Evolutionary conservation across 345 rosid species (phyloP).

Genomic region (Linum lewisii): DNA sequence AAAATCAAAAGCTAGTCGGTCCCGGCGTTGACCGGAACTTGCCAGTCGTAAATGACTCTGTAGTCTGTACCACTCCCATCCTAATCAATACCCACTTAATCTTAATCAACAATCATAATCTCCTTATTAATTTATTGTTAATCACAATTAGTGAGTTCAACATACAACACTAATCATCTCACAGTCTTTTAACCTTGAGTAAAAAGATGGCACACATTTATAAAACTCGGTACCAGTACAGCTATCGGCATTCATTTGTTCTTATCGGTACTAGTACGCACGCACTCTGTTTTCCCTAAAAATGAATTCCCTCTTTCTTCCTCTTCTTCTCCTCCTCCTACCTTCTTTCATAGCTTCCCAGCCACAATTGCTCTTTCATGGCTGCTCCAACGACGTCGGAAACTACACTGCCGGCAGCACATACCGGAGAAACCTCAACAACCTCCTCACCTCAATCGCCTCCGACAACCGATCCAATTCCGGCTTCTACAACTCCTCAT

Average conservation of each 20-base stretch:
- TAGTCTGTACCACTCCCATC: background rate
- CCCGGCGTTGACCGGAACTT: too few species aligned
- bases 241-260: too few species aligned
- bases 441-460: slow-evolving; percentile 25
- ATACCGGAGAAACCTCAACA: slow-evolving; percentile 30
- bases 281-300: background rate
- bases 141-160: background rate
- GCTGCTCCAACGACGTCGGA: slow-evolving; percentile 15
- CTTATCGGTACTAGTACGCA: too few species aligned
- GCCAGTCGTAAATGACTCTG: too few species aligned
- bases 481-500: slow-evolving; percentile 10
- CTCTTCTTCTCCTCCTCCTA: background rate
- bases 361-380: background rate
- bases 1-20: too few species aligned
- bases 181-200: too few species aligned
- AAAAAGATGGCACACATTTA: too few species aligned
- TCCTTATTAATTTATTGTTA: background rate
- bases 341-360: background rate
- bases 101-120: background rate
- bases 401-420: slow-evolving; percentile 30
- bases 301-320: background rate
- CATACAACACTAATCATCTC: too few species aligned
- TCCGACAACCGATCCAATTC: slow-evolving; percentile 15
- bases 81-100: background rate
- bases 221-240: too few species aligned